Evolutionary conservation across 2,329 filamentous ascomycete genomes (phyloP).

Genomic region (Cladosporium cucumerinum): DNA sequence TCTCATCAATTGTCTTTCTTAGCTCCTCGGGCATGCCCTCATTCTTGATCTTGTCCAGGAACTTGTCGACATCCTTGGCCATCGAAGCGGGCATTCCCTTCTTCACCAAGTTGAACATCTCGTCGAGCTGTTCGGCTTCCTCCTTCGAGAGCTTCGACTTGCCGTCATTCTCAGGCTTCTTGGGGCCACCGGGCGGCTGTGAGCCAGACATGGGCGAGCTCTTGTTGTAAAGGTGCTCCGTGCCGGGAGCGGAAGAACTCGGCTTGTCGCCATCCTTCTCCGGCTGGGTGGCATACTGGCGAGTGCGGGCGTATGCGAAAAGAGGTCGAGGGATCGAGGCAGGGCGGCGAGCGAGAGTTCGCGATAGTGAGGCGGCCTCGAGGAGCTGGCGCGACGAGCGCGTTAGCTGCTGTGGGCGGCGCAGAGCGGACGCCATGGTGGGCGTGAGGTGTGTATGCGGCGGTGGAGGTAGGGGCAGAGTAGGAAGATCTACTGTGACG

Average conservation of each 20-base stretch:
- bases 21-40: constrained; percentile 69
- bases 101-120: constrained; percentile 55
- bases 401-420: constrained; percentile 34
- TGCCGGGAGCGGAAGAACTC: constrained; percentile 39
- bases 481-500: background rate
- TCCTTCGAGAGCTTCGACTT: constrained; percentile 50
- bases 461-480: background rate
- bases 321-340: constrained; percentile 42
- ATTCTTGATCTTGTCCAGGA: constrained; percentile 61
- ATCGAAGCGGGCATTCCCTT: constrained; percentile 61
- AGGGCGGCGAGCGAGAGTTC: constrained; percentile 35
- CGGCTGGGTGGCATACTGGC: constrained; percentile 42
- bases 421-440: constrained; percentile 35
- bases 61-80: constrained; percentile 55
- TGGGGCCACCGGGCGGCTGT: constrained; percentile 33
- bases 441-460: background rate
- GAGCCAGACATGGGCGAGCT: constrained; percentile 39
- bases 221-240: constrained; percentile 46
- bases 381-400: constrained; percentile 34
- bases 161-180: constrained; percentile 38
- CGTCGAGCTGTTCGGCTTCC: constrained; percentile 58
- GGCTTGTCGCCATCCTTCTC: constrained; percentile 30
- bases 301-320: constrained; percentile 42
- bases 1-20: constrained; percentile 59
- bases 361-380: constrained; percentile 34